Evolutionary conservation across 441 rosid genomes (phyloP).

Genomic region (Eruca vesicaria): DNA sequence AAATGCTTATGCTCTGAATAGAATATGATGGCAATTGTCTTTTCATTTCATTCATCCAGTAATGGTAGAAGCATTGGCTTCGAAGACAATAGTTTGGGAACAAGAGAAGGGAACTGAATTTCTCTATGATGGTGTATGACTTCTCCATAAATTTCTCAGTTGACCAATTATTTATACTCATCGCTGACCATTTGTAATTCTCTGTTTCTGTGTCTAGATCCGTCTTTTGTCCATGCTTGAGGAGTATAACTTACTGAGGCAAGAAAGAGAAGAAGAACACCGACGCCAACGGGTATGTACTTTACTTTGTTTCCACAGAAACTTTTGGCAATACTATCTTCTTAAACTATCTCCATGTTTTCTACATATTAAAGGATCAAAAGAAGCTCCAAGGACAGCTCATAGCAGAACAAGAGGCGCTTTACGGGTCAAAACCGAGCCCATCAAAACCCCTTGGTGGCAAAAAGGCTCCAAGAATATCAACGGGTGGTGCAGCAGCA

Average conservation of each 20-base stretch:
- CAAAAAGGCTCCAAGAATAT: constrained; percentile 67
- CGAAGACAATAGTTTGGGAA: constrained; percentile 91
- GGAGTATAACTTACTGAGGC: constrained; percentile 67
- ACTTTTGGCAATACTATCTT: background rate
- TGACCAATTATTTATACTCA: background rate
- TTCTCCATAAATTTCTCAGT: constrained; percentile 3
- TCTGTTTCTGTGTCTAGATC: constrained; percentile 39
- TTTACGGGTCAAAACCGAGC: constrained; percentile 87
- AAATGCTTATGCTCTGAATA: background rate
- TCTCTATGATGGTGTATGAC: constrained; percentile 88
- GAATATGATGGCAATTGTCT: background rate
- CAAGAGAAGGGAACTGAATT: constrained; percentile 77
- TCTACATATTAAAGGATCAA: constrained; percentile 48
- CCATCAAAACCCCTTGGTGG: constrained; percentile 67
- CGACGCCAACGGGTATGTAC: constrained; percentile 76
- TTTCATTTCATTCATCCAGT: constrained; percentile 40
- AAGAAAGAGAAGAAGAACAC: constrained; percentile 93
- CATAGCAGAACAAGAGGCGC: constrained; percentile 81
- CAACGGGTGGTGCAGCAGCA: constrained; percentile 60
- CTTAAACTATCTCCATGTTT: constrained; percentile 2
- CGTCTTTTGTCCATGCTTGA: constrained; percentile 91
- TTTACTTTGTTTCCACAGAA: background rate
- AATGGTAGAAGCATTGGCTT: constrained; percentile 78
- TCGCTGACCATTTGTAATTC: background rate
- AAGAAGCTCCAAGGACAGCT: constrained; percentile 88